Evolutionary conservation across 768 basidiomycete species (phyloP).

Genomic region (Boletus fagicola): DNA sequence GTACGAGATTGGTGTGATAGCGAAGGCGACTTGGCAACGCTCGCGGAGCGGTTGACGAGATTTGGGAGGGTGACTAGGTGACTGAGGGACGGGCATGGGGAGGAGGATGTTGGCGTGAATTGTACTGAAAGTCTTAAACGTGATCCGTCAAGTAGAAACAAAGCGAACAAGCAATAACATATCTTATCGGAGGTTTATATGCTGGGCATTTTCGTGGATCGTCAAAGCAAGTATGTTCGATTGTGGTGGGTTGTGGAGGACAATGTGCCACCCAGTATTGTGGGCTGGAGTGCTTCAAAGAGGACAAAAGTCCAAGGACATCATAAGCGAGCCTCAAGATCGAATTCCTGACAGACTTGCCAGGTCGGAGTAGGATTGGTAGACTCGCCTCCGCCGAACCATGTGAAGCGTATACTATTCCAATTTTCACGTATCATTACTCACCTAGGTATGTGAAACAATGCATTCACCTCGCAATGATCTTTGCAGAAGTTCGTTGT

Average conservation of each 20-base stretch:
- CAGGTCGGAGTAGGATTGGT: background rate
- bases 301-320: background rate
- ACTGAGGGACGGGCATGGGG: background rate
- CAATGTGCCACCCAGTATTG: background rate
- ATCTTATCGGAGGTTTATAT: background rate
- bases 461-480: background rate
- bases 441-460: background rate
- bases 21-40: slow-evolving; percentile 5
- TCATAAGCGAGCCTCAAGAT: background rate
- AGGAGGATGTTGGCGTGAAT: background rate
- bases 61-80: background rate
- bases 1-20: slow-evolving; percentile 11
- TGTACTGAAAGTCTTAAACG: background rate
- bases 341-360: background rate
- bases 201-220: background rate
- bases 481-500: background rate
- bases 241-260: background rate
- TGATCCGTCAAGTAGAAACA: background rate
- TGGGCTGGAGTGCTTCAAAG: background rate
- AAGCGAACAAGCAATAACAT: background rate
- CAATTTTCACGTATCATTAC: background rate
- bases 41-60: slow-evolving; percentile 9
- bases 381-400: background rate
- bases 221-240: background rate
- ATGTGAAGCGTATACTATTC: background rate